Base-by-base conservation (phyloP, 495 filamentous ascomycete genomes). In the Podospora pseudopauciseta region DNA sequence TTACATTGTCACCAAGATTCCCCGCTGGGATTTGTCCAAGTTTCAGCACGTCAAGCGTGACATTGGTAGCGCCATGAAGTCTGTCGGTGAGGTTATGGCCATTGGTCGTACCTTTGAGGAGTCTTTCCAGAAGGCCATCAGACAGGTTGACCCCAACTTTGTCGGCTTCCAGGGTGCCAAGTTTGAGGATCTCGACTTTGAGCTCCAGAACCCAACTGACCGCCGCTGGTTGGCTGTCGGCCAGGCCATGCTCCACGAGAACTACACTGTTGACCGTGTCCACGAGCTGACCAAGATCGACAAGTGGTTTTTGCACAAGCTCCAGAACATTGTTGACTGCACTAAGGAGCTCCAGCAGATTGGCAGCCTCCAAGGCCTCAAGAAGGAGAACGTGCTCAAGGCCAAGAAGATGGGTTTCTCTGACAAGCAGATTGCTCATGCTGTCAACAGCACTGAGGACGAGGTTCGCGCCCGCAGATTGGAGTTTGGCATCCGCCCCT, bases 1-100 rank as follows among this genome's bases (percentile, higher is more conserved):
- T 76, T 98, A 98, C 70, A 90, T 99, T 70, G 94, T 99, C 68
- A 97, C 93, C 69, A 99, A 99, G 84, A 99, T 99, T 72, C 94
- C 94, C 73, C 86, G 95, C 55, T 99, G 94, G 94, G 94, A 97
- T 83, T 77, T 99, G 77, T 87, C 91, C 82, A 99, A 99, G 83
- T 99, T 99, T 83, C 94, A 97, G 82, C 93, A 99, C 75, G 94
- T 99, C 69, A 94, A 96, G 83, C 90, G 94, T 63, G 92, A 96
- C 78, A 99, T 99, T 78, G 94, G 94, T 65, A 94, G 91, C 75
- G 90, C 94, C 49, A 99, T 99, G 91, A 97, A 97, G 83, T 97
- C 94, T 39, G 94, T 99, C 60, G 94, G 94, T 68, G 94, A 99
- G 80, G 94, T 99, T 62, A 99, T 99, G 94, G 95, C 94, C 63